Conservation (phyloP, 2,329 filamentous ascomycete species). For the Dactylellina leptospora region DNA sequence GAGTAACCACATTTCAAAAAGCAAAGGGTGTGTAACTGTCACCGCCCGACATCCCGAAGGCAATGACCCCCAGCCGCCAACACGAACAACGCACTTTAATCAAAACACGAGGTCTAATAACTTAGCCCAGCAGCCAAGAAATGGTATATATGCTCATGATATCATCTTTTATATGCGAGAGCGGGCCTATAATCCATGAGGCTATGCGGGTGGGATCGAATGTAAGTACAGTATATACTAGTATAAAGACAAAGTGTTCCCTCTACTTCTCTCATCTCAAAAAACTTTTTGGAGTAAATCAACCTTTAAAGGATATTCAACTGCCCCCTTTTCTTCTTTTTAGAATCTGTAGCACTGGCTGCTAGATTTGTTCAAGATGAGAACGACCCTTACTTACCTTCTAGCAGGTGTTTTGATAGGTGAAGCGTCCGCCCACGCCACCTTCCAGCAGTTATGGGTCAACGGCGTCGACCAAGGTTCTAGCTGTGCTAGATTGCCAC, state of each 20-base stretch:
- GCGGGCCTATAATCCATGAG: background rate
- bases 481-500: constrained; percentile 65
- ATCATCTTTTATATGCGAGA: background rate
- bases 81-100: constrained; percentile 7
- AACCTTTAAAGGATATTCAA: background rate
- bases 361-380: constrained; percentile 29
- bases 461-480: constrained; percentile 63
- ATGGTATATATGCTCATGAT: background rate
- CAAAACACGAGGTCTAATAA: background rate
- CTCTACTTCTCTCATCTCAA: background rate
- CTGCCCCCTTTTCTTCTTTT: background rate
- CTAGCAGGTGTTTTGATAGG: constrained; percentile 56
- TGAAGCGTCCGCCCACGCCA: constrained; percentile 63
- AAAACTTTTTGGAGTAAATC: background rate
- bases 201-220: background rate
- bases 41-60: constrained; percentile 39
- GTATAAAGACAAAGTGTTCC: background rate
- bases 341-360: constrained; percentile 4
- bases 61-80: background rate
- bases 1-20: constrained; percentile 25
- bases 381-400: background rate
- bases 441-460: constrained; percentile 66
- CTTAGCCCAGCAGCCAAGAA: background rate
- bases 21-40: constrained; percentile 28
- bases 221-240: background rate